Percentiles rank a stretch among this genome's conserved stretches.
phyloP scores from a whole-genome alignment of 148 eudicot genomes.

The Amaranthus palmeri region DNA sequence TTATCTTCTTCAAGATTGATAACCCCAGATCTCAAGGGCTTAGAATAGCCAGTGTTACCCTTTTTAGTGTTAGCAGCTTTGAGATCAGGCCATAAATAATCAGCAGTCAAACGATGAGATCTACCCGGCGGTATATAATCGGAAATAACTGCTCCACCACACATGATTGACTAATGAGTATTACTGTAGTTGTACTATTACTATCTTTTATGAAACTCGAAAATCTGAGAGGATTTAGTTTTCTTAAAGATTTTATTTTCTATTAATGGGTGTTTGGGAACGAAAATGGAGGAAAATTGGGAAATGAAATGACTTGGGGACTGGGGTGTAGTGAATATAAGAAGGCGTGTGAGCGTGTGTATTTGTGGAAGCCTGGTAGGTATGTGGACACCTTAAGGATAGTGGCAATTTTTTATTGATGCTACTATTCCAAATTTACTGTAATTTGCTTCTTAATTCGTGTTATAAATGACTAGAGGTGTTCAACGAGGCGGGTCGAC shows the following conservation, averaged over 20 bases:
- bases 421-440: too few species aligned
- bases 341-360: too few species aligned
- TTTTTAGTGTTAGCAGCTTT: conserved; percentile 10
- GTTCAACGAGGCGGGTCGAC: too few species aligned
- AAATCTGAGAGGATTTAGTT: too few species aligned
- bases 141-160: conserved; percentile 24
- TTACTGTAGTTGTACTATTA: too few species aligned
- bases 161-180: conserved; percentile 3
- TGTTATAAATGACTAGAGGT: too few species aligned
- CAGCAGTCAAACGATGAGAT: conserved; percentile 13
- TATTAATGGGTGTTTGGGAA: neutral
- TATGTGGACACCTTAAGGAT: too few species aligned
- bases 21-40: conserved; percentile 48
- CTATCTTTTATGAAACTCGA: too few species aligned
- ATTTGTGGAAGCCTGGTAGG: too few species aligned
- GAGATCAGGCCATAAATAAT: conserved; percentile 46
- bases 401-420: too few species aligned
- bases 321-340: too few species aligned
- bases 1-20: conserved; percentile 29
- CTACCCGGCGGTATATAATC: conserved; percentile 13
- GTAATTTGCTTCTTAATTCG: too few species aligned
- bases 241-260: neutral
- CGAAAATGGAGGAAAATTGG: neutral
- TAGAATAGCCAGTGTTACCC: conserved; percentile 36
- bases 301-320: neutral